These are phyloP conservation scores for Plantago elongata DNA, from an alignment of 257 asterid species.

Conservation along the genomic window DNA sequence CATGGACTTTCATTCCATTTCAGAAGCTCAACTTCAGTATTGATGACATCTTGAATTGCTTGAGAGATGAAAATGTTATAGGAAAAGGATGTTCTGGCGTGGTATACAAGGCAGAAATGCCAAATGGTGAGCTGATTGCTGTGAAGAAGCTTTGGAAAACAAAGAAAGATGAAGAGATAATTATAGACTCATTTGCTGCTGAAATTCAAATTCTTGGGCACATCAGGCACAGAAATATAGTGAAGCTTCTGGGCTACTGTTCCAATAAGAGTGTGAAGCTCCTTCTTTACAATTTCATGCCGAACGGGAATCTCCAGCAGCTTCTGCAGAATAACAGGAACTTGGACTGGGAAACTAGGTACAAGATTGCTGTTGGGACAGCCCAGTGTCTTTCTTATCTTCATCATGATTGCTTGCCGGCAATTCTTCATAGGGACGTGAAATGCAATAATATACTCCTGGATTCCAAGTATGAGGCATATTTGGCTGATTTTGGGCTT, in stretches of 20 bases:
- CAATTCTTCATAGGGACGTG: conserved; percentile 87
- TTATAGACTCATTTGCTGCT: conserved; percentile 74
- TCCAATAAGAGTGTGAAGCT: conserved; percentile 79
- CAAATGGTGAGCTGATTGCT: conserved; percentile 72
- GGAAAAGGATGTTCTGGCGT: conserved; percentile 97
- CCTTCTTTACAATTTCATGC: conserved; percentile 73
- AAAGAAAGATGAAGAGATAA: conserved; percentile 54
- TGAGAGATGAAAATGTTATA: conserved; percentile 68
- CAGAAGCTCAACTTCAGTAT: conserved; percentile 65
- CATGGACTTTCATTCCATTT: conserved; percentile 89
- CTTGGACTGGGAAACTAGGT: conserved; percentile 93
- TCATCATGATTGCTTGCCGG: conserved; percentile 83
- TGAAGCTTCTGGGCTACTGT: conserved; percentile 79
- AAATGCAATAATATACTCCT: conserved; percentile 90
- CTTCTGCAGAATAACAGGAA: conserved; percentile 62
- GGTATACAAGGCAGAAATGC: conserved; percentile 75
- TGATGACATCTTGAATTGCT: conserved; percentile 65
- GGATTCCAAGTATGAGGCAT: conserved; percentile 77
- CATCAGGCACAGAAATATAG: conserved; percentile 87
- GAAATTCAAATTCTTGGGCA: conserved; percentile 94
- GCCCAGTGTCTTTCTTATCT: conserved; percentile 95
- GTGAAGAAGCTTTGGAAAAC: conserved; percentile 94
- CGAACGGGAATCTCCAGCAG: conserved; percentile 84
- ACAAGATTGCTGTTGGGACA: conserved; percentile 80
- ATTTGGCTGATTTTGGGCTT: conserved; percentile 94